phyloP scores from a whole-genome alignment of 225 moss, liverwort and hornwort species.

The Straminergon stramineum region DNA sequence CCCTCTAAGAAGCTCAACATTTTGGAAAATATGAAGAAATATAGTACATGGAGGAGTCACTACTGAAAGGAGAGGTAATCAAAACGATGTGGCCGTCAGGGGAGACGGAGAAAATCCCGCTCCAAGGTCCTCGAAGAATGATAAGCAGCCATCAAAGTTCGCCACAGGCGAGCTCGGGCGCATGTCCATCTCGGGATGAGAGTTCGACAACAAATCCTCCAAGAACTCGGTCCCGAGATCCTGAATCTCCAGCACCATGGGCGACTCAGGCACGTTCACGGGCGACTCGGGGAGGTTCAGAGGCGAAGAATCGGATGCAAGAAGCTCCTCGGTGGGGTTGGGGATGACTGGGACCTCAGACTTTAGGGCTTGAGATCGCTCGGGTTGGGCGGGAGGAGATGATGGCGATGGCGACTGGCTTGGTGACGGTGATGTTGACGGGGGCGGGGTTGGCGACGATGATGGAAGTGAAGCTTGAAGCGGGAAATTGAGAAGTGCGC shows the following conservation, averaged over 20 bases:
- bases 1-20: background rate
- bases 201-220: conserved; percentile 33
- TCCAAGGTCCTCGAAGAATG: conserved; percentile 10
- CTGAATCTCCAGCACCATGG: conserved; percentile 25
- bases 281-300: background rate
- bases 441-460: background rate
- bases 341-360: background rate
- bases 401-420: background rate
- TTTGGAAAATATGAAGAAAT: background rate
- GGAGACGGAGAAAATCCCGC: background rate
- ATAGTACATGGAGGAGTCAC: conserved; percentile 9
- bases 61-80: background rate
- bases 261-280: background rate
- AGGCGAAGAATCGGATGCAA: background rate
- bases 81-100: background rate
- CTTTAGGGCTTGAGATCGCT: background rate
- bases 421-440: background rate
- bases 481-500: conserved; percentile 51
- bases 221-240: conserved; percentile 31
- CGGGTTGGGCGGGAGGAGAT: background rate
- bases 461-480: conserved; percentile 9
- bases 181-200: conserved; percentile 8
- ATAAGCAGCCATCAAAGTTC: conserved; percentile 15
- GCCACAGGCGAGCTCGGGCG: conserved; percentile 5
- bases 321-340: background rate